Conservation (phyloP, 352 stramenopile species). For the Phytophthora kernoviae region DNA sequence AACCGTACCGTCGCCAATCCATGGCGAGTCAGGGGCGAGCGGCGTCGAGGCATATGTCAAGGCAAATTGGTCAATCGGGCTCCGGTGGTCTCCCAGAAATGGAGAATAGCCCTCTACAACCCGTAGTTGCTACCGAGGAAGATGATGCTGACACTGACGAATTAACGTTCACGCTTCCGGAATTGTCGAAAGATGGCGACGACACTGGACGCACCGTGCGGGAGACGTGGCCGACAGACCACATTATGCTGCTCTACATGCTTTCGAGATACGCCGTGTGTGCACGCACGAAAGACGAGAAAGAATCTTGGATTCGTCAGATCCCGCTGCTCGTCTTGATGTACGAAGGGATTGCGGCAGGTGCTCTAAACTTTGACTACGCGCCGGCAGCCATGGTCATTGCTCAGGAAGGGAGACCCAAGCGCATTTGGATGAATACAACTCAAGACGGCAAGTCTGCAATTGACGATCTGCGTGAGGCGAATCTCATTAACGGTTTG, state of each 20-base stretch:
- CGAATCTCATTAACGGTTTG: conserved; percentile 63
- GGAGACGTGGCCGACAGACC: conserved; percentile 59
- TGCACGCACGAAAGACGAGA: conserved; percentile 77
- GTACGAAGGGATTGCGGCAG: conserved; percentile 68
- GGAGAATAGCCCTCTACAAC: not conserved
- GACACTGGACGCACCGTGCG: conserved; percentile 45
- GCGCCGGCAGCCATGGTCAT: conserved; percentile 60
- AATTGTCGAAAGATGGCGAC: conserved; percentile 53
- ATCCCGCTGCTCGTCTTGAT: conserved; percentile 92
- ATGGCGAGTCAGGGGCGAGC: conserved; percentile 8
- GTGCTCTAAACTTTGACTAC: conserved; percentile 69
- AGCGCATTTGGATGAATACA: conserved; percentile 72
- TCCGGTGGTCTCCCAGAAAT: not conserved
- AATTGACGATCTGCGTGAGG: conserved; percentile 65
- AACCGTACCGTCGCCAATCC: conserved; percentile 13
- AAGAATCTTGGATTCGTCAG: conserved; percentile 95
- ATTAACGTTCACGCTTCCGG: conserved; percentile 55
- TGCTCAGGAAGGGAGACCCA: conserved; percentile 50
- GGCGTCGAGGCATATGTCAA: conserved; percentile 26
- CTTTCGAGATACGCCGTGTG: conserved; percentile 43
- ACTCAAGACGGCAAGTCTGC: conserved; percentile 70
- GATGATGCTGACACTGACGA: conserved; percentile 45
- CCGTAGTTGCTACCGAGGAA: not conserved
- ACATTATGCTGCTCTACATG: conserved; percentile 69
- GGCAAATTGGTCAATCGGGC: not conserved